Conservation (phyloP, 306 rosid species). For the Cucurbita pepo region DNA sequence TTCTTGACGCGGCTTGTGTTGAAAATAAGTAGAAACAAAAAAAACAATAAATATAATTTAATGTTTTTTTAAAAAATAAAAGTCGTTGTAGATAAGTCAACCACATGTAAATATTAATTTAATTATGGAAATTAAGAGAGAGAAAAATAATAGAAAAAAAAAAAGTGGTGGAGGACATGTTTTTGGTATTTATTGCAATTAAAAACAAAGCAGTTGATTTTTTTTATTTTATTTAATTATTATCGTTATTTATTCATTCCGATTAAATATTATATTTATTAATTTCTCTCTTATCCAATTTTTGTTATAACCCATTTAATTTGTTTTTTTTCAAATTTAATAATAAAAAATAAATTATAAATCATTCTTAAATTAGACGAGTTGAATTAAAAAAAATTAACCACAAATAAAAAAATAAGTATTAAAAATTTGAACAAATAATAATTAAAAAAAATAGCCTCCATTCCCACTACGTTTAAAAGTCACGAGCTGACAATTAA, state of each 20-base stretch:
- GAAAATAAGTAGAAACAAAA: too few relatives aligned
- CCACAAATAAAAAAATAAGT: neutral
- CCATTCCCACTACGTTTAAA: neutral
- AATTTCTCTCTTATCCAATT: too few relatives aligned
- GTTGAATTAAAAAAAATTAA: neutral
- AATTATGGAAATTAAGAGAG: neutral
- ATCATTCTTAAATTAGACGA: neutral
- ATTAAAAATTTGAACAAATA: neutral
- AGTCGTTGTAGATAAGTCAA: neutral
- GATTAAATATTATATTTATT: too few relatives aligned
- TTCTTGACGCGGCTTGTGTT: too few relatives aligned
- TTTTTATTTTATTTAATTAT: too few relatives aligned
- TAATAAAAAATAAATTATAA: too few relatives aligned
- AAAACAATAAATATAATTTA: too few relatives aligned
- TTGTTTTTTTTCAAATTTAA: too few relatives aligned
- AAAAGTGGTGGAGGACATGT: neutral
- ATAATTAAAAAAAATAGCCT: neutral
- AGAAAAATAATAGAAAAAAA: too few relatives aligned
- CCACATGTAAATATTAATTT: neutral
- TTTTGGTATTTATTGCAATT: neutral
- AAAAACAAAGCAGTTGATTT: neutral
- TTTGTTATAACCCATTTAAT: too few relatives aligned
- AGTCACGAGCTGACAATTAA: neutral
- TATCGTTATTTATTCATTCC: too few relatives aligned
- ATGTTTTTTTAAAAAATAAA: neutral